phyloP scores from a whole-genome alignment of 768 basidiomycete species.

The Termitomyces eurrhizus region DNA sequence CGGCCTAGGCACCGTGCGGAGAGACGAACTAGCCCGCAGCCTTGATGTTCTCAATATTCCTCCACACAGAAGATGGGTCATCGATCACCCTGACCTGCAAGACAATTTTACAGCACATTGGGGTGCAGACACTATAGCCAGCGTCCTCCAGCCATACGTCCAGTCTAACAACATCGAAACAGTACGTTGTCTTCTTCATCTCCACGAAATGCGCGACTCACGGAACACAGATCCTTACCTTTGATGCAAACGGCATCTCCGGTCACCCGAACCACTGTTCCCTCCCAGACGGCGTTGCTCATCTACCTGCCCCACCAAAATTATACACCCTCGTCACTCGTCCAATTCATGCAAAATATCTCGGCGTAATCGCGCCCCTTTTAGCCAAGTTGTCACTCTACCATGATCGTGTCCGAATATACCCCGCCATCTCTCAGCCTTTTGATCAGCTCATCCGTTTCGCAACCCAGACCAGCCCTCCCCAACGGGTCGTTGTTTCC shows the following conservation, averaged over 20 bases:
- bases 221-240: slow-evolving; percentile 70
- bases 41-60: slow-evolving; percentile 67
- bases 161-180: slow-evolving; percentile 54
- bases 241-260: slow-evolving; percentile 76
- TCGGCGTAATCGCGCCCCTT: slow-evolving; percentile 47
- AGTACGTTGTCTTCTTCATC: slow-evolving; percentile 35
- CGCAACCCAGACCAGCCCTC: not conserved
- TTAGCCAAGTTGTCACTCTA: slow-evolving; percentile 44
- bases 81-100: slow-evolving; percentile 68
- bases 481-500: slow-evolving; percentile 49
- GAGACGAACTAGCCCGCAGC: slow-evolving; percentile 56
- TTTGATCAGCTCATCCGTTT: not conserved
- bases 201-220: slow-evolving; percentile 4
- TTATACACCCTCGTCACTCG: slow-evolving; percentile 63
- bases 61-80: slow-evolving; percentile 46
- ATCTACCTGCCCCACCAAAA: slow-evolving; percentile 35
- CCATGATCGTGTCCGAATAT: slow-evolving; percentile 4
- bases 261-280: slow-evolving; percentile 84
- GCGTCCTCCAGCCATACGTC: slow-evolving; percentile 57
- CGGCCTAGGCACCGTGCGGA: slow-evolving; percentile 62
- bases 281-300: slow-evolving; percentile 51
- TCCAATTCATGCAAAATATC: slow-evolving; percentile 57
- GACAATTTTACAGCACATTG: slow-evolving; percentile 71
- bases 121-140: slow-evolving; percentile 57
- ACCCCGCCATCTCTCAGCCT: not conserved